Conservation (phyloP, 192 early-diverging fungal species). For the Backusella westeae region DNA sequence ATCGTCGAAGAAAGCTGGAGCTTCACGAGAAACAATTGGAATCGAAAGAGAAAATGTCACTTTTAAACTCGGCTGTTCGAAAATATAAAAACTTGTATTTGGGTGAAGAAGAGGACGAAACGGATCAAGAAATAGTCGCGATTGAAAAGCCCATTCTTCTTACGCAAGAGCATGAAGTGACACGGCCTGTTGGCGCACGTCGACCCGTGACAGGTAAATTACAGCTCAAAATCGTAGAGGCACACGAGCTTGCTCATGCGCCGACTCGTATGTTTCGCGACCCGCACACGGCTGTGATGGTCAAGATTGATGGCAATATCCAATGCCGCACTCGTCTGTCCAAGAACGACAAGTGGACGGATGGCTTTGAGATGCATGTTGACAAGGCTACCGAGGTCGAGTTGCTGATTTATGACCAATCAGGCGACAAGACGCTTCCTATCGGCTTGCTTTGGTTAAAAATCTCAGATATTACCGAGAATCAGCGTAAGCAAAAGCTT, state of each 20-base stretch:
- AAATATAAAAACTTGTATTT: slow-evolving; percentile 86
- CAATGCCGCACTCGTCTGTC: slow-evolving; percentile 71
- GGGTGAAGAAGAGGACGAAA: slow-evolving; percentile 52
- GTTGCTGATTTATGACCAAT: slow-evolving; percentile 83
- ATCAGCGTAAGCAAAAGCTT: slow-evolving; percentile 68
- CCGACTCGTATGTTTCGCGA: slow-evolving; percentile 52
- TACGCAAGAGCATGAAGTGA: neutral
- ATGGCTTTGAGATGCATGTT: slow-evolving; percentile 84
- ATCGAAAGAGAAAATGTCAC: slow-evolving; percentile 71
- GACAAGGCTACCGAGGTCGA: slow-evolving; percentile 92
- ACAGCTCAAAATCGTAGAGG: slow-evolving; percentile 62
- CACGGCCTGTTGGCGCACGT: slow-evolving; percentile 56
- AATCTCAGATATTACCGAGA: slow-evolving; percentile 88
- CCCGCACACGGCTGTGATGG: slow-evolving; percentile 69
- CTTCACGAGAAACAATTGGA: slow-evolving; percentile 53
- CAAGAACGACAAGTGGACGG: slow-evolving; percentile 67
- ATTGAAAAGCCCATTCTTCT: neutral
- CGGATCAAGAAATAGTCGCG: neutral
- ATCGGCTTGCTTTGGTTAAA: slow-evolving; percentile 92
- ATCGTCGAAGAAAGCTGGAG: slow-evolving; percentile 48
- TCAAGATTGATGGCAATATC: slow-evolving; percentile 81
- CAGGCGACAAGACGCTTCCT: slow-evolving; percentile 42
- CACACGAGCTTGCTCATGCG: slow-evolving; percentile 56
- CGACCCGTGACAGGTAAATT: slow-evolving; percentile 72
- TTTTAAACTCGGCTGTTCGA: slow-evolving; percentile 72